A percentile compares a stretch with the other conserved stretches of the same genome.
These are phyloP conservation scores for Chaetomiaceae sp. DNA, from an alignment of 2,329 filamentous ascomycete species.

Conservation along the genomic window DNA sequence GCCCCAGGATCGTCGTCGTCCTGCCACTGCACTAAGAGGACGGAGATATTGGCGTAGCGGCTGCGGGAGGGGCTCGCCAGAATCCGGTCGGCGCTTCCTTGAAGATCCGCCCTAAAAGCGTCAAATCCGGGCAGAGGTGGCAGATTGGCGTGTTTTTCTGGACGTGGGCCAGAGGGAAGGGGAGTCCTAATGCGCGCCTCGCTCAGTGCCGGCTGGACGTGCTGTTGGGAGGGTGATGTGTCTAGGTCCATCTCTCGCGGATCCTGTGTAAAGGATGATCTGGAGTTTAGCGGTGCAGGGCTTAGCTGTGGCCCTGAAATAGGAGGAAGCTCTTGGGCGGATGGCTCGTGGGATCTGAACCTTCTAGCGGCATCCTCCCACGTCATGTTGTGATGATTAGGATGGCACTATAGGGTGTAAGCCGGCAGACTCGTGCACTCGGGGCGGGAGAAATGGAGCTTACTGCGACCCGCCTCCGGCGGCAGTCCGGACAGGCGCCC, in stretches of 20 bases:
- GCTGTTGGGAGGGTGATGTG: slow-evolving; percentile 34
- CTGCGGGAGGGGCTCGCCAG: slow-evolving; percentile 47
- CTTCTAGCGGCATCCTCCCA: slow-evolving; percentile 56
- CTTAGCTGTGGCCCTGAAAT: slow-evolving; percentile 44
- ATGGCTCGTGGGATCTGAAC: slow-evolving; percentile 51
- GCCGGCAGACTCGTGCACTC: background rate
- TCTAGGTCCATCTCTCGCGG: slow-evolving; percentile 56
- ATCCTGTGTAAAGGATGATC: slow-evolving; percentile 42
- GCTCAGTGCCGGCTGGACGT: slow-evolving; percentile 38
- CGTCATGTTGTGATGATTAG: slow-evolving; percentile 56
- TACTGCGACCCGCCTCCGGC: slow-evolving; percentile 55
- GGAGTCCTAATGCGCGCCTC: slow-evolving; percentile 53
- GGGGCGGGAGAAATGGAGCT: slow-evolving; percentile 31
- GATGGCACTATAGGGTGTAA: slow-evolving; percentile 46
- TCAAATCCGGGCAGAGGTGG: slow-evolving; percentile 45
- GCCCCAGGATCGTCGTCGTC: slow-evolving; percentile 47
- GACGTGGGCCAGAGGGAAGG: slow-evolving; percentile 51
- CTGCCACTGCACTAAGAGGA: slow-evolving; percentile 53
- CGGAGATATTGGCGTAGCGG: slow-evolving; percentile 51
- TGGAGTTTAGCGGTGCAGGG: slow-evolving; percentile 39
- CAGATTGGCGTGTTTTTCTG: slow-evolving; percentile 46
- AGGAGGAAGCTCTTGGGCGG: slow-evolving; percentile 46
- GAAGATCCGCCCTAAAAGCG: slow-evolving; percentile 49
- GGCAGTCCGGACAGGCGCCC: slow-evolving; percentile 54
- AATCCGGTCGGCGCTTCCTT: slow-evolving; percentile 46